Base-by-base conservation (phyloP, 208 protist species). In the Crithidia expoeki region DNA sequence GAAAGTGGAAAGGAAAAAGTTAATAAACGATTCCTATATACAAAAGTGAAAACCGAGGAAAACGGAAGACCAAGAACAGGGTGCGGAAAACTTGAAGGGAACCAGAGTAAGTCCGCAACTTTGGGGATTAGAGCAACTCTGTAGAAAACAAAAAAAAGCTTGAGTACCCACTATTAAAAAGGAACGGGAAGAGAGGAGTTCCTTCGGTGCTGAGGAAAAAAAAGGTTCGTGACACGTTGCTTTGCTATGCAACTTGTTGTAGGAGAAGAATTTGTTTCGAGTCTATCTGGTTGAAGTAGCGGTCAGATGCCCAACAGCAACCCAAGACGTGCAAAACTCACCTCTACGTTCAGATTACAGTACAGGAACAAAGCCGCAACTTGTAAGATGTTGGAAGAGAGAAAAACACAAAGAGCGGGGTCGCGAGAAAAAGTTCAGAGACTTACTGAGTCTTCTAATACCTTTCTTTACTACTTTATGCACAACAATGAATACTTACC, bases 1-100 rank as follows among this genome's bases (percentile, higher is more conserved):
- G 10, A 64, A 46, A 38, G 52, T 4, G 21, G 53, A 40, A 65
- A 65, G 53, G 10, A 42, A 19, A 50, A 53, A 53, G 40, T 2
- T 30, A 14, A 2, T 49, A 16, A 49, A 2, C 23, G 12, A 42
- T 2, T 28, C 17, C 38, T 62, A 52, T 52, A 52, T 52, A 52
- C 47, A 52, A 23, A 28, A 11, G 53, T 33, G 51, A 57, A 21
- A 16, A 53, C 6, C 9, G 28, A 56, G 36, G 21, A 23, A 19
- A 36, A 28, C 2, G 47, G 14, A 52, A 28, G 6, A n/a, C n/a
- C n/a, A n/a, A n/a, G 14, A 52, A 16, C 12, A 6, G 17, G 28
- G 6, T 52, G 28, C 4, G 4, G 28, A 28, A n/a, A 16, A 23
- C 5, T 2, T 14, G 21, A 52, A 52, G 14, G 47, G 4, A 23